Base-by-base conservation (phyloP, 345 rosid genomes). In the Aegle marmelos region DNA sequence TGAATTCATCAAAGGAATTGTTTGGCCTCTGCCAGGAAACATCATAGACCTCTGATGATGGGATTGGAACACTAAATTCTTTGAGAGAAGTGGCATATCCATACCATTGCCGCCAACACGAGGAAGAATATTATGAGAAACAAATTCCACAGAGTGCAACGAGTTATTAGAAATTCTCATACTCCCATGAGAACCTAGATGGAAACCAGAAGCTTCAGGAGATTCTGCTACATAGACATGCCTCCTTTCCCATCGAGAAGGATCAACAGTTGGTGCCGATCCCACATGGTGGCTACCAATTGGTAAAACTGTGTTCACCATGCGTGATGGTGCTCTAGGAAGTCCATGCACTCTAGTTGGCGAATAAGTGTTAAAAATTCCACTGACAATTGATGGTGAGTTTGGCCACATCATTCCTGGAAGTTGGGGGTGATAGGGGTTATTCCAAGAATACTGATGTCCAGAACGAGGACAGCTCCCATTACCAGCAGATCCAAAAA, bases 321-420 rank as follows among this genome's bases (percentile, higher is more conserved):
- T 73, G 67, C 78, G 85, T 31, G 91, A 72, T 60, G 92, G 88
- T 54, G 75, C 79, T 74, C 79, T 82, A 14, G 90, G 86, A 75
- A 79, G 84, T 75, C 90, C 92, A 76, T 82, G 82, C 70, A 81
- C 68, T 78, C 54, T 80, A 68, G 82, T 72, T 24, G 79, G 69
- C 8, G 83, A 73, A 82, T 68, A 87, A 79, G 83, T 78, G 68
- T 78, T 66, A 79, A 76, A 71, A 76, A 83, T 67, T 79, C 86
- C 92, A 82, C 82, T 84, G 57, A 82, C 82, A 34, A 82, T 76
- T 50, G 93, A 82, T 66, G 91, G 86, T 41, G 95, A 86, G 77
- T 84, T 86, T 72, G 88, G 83, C 93, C 95, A 90, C 80, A 86
- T 86, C 85, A 85, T 74, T 73, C 87, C 79, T n/a, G 87, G 82